Evolutionary conservation across 768 basidiomycete genomes (phyloP), one percentile per base, ranked within the genome.

Genomic region (Psilocybe subaeruginosa): DNA sequence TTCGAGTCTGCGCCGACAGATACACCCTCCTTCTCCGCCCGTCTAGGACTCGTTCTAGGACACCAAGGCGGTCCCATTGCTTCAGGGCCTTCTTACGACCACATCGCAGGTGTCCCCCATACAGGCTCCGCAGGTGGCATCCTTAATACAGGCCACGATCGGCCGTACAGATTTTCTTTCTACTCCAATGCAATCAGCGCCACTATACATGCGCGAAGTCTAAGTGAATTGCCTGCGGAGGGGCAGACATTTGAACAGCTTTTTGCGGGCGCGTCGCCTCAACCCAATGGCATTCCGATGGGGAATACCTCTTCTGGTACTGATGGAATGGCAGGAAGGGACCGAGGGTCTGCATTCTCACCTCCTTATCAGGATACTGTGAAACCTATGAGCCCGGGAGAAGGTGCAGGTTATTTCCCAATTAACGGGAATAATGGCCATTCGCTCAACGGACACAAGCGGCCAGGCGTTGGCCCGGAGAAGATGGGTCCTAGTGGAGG

Each of bases 141-240:
- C 53, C 73, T 81, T 23, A 76, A 80, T 54, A 78, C 81, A 3
- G 86, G 83, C 0, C 90, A 95, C 64, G 94, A 95, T 69, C 82
- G 95, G 68, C 97, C 96, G 8, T 99, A 98, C 71, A 86, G 97
- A 48, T 99, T 99, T 77, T 98, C 97, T 0, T 99, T 99, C 78
- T 99, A 99, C 76, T 98, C 94, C 16, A 99, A 97, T 69, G 84
- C 90, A 3, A 79, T 97, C 52, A 87, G 90, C 2, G 91, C 95
- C 0, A 98, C 97, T 1, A 98, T 99, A 51, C 97, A 99, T 77
- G 93, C 97, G 0, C 85, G 95, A 16, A 95, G 91, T 63, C 77
- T 99, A 14, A 88, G 91, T 58, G 97, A 99, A 73, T 83, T 99
- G 14, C 97, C 97, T 0, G 93, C 92, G 0, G 95, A 97, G 39